Conservation (phyloP, 768 basidiomycete genomes). For the Boletus tomentosulus region DNA sequence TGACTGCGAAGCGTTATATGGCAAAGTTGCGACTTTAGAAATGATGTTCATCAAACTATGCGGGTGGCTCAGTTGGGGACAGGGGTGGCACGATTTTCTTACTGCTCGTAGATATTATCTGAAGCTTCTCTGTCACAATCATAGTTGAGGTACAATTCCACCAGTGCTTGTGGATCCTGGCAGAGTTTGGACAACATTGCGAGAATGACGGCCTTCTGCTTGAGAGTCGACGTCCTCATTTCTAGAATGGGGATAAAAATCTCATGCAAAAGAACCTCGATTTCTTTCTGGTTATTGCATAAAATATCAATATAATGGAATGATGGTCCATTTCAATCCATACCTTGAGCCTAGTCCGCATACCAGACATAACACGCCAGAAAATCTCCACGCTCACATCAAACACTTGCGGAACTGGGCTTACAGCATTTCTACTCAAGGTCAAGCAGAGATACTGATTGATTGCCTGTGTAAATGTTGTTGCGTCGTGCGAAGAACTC, state of each 20-base stretch:
- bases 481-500: constrained; percentile 81
- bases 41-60: constrained; percentile 88
- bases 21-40: constrained; percentile 79
- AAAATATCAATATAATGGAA: constrained; percentile 7
- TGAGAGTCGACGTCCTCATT: constrained; percentile 93
- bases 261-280: constrained; percentile 96
- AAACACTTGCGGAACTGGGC: constrained; percentile 93
- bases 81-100: constrained; percentile 24
- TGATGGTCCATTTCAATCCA: background rate
- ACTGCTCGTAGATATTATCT: constrained; percentile 98
- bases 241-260: constrained; percentile 98
- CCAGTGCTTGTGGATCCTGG: constrained; percentile 95
- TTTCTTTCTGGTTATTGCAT: constrained; percentile 76
- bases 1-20: constrained; percentile 43
- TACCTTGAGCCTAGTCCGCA: constrained; percentile 96
- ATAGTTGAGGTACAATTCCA: constrained; percentile 98
- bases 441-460: constrained; percentile 95
- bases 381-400: constrained; percentile 98
- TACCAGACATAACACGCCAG: constrained; percentile 90
- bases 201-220: constrained; percentile 91
- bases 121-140: constrained; percentile 94
- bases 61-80: constrained; percentile 4
- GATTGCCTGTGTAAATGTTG: constrained; percentile 86
- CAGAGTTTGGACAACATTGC: constrained; percentile 84
- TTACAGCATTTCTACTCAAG: constrained; percentile 92